Evolutionary conservation across 768 basidiomycete genomes (phyloP).

Genomic region (Thelephora aurantiotincta): DNA sequence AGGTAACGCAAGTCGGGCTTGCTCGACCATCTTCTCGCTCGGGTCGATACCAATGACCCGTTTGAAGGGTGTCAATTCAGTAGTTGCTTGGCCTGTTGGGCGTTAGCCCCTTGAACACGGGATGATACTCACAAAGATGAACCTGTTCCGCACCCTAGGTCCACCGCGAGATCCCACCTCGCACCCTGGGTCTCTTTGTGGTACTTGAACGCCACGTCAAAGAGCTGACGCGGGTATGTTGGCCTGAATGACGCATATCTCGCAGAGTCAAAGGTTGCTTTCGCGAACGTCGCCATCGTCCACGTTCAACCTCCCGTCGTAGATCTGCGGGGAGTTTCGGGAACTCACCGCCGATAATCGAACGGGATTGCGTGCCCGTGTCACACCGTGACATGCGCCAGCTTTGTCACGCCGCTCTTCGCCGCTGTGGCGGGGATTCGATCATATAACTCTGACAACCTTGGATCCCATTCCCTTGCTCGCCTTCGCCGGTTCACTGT

Average conservation of each 20-base stretch:
- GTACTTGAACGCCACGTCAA: conserved; percentile 45
- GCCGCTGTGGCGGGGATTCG: too few relatives aligned
- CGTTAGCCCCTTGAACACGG: not conserved
- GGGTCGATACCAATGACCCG: conserved; percentile 67
- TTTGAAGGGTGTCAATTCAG: conserved; percentile 38
- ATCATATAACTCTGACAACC: too few relatives aligned
- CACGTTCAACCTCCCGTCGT: too few relatives aligned
- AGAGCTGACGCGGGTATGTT: conserved; percentile 55
- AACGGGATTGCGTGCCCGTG: too few relatives aligned
- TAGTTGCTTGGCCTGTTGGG: conserved; percentile 52
- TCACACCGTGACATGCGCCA: too few relatives aligned
- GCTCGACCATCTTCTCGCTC: conserved; percentile 51
- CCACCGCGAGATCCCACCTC: conserved; percentile 46
- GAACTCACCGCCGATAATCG: too few relatives aligned
- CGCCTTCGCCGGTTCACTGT: conserved; percentile 3
- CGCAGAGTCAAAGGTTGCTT: conserved; percentile 50
- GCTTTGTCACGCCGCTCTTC: too few relatives aligned
- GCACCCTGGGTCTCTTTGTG: conserved; percentile 25
- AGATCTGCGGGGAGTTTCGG: too few relatives aligned
- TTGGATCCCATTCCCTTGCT: too few relatives aligned
- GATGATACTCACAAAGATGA: conserved; percentile 8
- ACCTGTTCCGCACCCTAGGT: conserved; percentile 84
- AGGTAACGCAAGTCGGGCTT: conserved; percentile 21
- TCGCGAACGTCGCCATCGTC: conserved; percentile 65
- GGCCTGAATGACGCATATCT: conserved; percentile 59